Conservation (phyloP, 306 rosid genomes). For the Cucurbita ficifolia region DNA sequence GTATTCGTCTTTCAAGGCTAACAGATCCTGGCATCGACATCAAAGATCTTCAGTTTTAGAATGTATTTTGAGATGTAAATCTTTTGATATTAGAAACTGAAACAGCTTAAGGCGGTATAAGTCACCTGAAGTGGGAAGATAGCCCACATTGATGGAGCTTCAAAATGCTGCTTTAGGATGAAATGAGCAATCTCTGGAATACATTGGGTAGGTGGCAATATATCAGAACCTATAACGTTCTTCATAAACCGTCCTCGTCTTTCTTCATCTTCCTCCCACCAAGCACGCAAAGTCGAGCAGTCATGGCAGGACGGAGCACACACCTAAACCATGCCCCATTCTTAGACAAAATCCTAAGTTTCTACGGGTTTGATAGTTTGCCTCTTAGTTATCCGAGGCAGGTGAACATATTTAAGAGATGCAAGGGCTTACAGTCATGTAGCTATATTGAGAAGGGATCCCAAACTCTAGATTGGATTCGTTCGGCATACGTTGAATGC, state of each 20-base stretch:
- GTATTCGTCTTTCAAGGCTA: constrained; percentile 74
- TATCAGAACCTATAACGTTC: constrained; percentile 46
- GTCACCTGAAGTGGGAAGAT: constrained; percentile 96
- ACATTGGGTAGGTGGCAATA: constrained; percentile 54
- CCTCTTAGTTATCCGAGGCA: neutral
- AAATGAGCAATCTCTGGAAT: constrained; percentile 63
- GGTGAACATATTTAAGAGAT: neutral
- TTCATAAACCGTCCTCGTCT: constrained; percentile 62
- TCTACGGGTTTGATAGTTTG: neutral
- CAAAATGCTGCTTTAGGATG: constrained; percentile 58
- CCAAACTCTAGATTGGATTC: constrained; percentile 83
- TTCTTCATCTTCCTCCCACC: constrained; percentile 99
- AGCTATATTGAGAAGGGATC: constrained; percentile 77
- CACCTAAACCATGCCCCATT: constrained; percentile 35
- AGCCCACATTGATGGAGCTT: constrained; percentile 99
- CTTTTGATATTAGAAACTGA: neutral
- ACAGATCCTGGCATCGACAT: constrained; percentile 46
- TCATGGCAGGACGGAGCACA: constrained; percentile 98
- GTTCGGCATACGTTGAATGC: constrained; percentile 94
- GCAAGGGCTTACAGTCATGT: constrained; percentile 62
- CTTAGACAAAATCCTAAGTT: neutral
- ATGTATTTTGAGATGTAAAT: neutral
- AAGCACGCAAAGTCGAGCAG: constrained; percentile 87
- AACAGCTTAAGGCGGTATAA: neutral
- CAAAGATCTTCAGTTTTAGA: neutral